These are phyloP conservation scores for Diplodia intermedia DNA, from an alignment of 2,329 filamentous ascomycete genomes.

Conservation along the genomic window DNA sequence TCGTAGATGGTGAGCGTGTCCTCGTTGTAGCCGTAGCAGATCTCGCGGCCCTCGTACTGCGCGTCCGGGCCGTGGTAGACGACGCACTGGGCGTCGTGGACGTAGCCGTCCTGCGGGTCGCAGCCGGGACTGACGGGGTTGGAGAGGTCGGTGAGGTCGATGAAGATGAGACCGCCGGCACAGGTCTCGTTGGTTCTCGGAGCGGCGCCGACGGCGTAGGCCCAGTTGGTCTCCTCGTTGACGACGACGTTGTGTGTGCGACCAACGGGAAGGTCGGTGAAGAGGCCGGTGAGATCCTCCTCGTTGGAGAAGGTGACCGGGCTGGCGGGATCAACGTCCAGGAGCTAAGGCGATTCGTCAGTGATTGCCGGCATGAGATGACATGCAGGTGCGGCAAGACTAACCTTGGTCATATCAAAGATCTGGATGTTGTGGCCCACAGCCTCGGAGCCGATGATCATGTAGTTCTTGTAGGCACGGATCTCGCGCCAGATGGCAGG, in stretches of 20 bases:
- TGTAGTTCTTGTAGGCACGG: constrained; percentile 51
- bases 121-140: constrained; percentile 63
- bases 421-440: constrained; percentile 64
- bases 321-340: constrained; percentile 44
- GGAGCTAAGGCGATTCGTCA: constrained; percentile 35
- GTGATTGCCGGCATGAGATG: neutral
- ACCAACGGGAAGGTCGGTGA: constrained; percentile 44
- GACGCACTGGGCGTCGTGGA: constrained; percentile 68
- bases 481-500: constrained; percentile 63
- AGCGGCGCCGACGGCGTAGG: constrained; percentile 47
- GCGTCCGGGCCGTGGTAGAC: constrained; percentile 61
- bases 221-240: constrained; percentile 48
- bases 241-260: constrained; percentile 50
- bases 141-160: constrained; percentile 62
- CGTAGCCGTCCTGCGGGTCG: constrained; percentile 63
- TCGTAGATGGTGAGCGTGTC: constrained; percentile 61
- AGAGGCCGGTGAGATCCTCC: constrained; percentile 44
- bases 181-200: constrained; percentile 49
- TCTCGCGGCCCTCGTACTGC: constrained; percentile 57
- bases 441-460: constrained; percentile 52
- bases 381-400: constrained; percentile 29
- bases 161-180: constrained; percentile 64
- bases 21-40: constrained; percentile 65
- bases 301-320: constrained; percentile 47
- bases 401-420: constrained; percentile 64